Base-by-base conservation (phyloP, 1,284 basidiomycete species). In the Ustilago curta region DNA sequence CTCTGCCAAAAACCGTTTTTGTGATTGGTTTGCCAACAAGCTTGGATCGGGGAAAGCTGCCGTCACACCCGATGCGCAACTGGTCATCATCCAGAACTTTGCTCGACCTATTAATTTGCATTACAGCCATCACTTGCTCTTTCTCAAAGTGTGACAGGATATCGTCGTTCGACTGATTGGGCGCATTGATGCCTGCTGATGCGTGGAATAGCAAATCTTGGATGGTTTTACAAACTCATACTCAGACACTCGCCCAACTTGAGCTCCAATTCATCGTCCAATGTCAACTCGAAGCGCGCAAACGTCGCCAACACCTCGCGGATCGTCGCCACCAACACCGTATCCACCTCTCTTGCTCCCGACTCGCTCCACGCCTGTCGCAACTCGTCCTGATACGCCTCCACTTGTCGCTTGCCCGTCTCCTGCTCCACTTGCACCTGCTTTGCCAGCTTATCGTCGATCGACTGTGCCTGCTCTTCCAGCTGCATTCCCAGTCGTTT, bases 251-350 rank as follows among this genome's bases (percentile, higher is more conserved):
- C 53, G 2, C 59, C 57, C 25, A 76, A 58, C 52, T 64, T 59
- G 44, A 64, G 48, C 23, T 76, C 64, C 21, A 76, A 29, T 23
- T 71, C 68, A 9, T 48, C 47, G 11, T 61, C 73, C 43, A 76
- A 39, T 18, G 50, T 53, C 57, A 76, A 43, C 19, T 71, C 63
- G 31, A 71, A 76, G 45, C 37, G 49, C 4, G 31, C 53, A 54
- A 76, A 76, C 8, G 64, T 76, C 4, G 65, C 68, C 4, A 71
- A 35, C 19, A 76, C 68, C 37, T 59, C 50, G 12, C 60, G 35
- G 8, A 76, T 70, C 11, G 58, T 23, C 0, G 35, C 52, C 4
- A 42, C 59, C 45, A 71, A 32, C 37, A 54, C 29, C 27, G 44
- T 11, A 32, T 76, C 65, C 2, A 70, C 29, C 18, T 52, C 57